Percentiles rank a stretch among this genome's conserved stretches.
These are phyloP conservation scores for Corchorus olitorius DNA, from an alignment of 345 rosid species.

Conservation along the genomic window DNA sequence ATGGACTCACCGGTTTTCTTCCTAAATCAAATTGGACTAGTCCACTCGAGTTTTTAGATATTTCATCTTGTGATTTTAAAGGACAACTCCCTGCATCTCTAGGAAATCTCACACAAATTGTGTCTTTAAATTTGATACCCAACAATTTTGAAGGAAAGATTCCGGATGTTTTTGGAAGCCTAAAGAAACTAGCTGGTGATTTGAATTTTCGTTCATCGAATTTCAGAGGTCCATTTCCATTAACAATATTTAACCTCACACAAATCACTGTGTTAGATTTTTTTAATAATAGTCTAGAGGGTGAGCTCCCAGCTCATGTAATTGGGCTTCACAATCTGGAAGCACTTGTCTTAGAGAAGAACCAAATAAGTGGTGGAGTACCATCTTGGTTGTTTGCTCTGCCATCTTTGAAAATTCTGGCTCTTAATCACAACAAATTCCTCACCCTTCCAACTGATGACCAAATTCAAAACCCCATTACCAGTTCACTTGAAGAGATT, in stretches of 20 bases:
- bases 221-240: conserved; percentile 31
- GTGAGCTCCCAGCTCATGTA: background rate
- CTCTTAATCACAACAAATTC: background rate
- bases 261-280: background rate
- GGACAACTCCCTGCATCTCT: background rate
- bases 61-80: too few relatives aligned
- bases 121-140: background rate
- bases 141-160: background rate
- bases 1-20: background rate
- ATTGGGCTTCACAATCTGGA: background rate
- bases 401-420: background rate
- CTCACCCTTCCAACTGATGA: background rate
- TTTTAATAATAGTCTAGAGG: background rate
- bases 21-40: conserved; percentile 1
- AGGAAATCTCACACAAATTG: background rate
- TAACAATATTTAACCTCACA: conserved; percentile 1
- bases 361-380: background rate
- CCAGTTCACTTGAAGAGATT: background rate
- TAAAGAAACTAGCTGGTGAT: background rate
- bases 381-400: background rate
- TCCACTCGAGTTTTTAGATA: background rate
- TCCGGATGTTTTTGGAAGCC: background rate
- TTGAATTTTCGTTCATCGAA: background rate
- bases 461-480: background rate
- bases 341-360: rapidly evolving